Conservation (phyloP, 192 early-diverging fungal species). For the Gaertneriomyces semiglobifer region DNA sequence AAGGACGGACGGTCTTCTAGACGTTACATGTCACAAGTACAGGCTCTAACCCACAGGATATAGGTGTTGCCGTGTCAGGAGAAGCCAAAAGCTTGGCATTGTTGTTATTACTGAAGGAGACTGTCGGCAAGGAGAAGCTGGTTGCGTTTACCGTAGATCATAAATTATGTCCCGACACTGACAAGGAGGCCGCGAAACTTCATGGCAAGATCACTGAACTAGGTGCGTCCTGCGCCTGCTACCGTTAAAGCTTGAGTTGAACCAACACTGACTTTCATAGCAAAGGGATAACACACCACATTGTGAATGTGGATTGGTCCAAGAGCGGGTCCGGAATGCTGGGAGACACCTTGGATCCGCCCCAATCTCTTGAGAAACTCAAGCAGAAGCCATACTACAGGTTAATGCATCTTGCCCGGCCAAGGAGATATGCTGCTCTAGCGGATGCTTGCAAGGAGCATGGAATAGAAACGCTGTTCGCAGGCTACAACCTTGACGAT, state of each 20-base stretch:
- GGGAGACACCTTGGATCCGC: conserved; percentile 16
- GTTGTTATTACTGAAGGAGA: conserved; percentile 5
- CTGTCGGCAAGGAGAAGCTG: conserved; percentile 10
- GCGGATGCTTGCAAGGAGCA: conserved; percentile 33
- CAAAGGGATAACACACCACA: conserved; percentile 9
- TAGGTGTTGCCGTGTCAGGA: conserved; percentile 28
- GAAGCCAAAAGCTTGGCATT: conserved; percentile 24
- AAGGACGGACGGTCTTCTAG: too few relatives aligned
- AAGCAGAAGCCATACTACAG: too few relatives aligned
- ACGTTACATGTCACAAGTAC: too few relatives aligned
- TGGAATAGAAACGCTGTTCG: conserved; percentile 39
- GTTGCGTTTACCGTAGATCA: conserved; percentile 52
- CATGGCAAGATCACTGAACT: conserved; percentile 27
- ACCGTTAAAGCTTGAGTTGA: too few relatives aligned
- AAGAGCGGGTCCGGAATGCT: conserved; percentile 36
- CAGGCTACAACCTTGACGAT: conserved; percentile 47
- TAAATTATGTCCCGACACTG: conserved; percentile 37
- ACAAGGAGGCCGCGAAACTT: conserved; percentile 36
- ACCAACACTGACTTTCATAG: neutral
- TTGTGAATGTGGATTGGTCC: conserved; percentile 14
- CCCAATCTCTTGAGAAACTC: neutral
- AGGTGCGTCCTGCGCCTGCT: neutral
- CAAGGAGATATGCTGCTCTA: conserved; percentile 37
- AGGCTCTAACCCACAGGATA: neutral
- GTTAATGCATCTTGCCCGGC: conserved; percentile 10